phyloP scores from a whole-genome alignment of 2,329 filamentous ascomycete species.

The Drechslera avenae region DNA sequence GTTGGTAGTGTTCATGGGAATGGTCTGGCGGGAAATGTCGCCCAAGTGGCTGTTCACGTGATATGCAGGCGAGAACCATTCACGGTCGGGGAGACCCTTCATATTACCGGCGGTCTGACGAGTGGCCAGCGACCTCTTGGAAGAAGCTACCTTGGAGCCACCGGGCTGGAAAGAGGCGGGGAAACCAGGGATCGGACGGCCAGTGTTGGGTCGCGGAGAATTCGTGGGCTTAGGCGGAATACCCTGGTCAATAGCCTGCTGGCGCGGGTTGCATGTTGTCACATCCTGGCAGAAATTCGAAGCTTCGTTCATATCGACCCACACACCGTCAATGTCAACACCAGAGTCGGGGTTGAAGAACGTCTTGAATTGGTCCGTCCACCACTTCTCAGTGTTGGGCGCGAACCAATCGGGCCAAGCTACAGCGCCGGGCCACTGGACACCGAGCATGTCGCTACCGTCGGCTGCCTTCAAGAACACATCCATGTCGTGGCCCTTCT shows the following conservation, averaged over 20 bases:
- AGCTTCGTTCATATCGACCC: conserved; percentile 55
- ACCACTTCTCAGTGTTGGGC: conserved; percentile 67
- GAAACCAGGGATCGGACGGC: conserved; percentile 71
- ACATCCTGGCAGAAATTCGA: conserved; percentile 44
- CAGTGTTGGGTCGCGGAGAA: conserved; percentile 63
- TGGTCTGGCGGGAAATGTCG: conserved; percentile 53
- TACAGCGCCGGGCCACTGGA: conserved; percentile 78
- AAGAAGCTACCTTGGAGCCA: conserved; percentile 1
- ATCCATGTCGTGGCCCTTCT: conserved; percentile 64
- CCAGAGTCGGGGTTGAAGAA: conserved; percentile 70
- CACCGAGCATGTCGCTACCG: conserved; percentile 62
- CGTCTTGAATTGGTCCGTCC: conserved; percentile 68
- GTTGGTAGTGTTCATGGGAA: conserved; percentile 71
- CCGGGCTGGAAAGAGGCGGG: conserved; percentile 68
- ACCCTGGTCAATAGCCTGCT: conserved; percentile 46
- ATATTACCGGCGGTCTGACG: conserved; percentile 38
- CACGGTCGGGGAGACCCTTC: conserved; percentile 65
- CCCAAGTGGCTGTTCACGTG: conserved; percentile 66
- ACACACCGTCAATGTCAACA: conserved; percentile 76
- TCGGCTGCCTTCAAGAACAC: conserved; percentile 61
- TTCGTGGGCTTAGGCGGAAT: conserved; percentile 62
- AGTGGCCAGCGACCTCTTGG: neutral
- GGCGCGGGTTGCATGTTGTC: conserved; percentile 54
- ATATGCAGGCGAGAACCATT: conserved; percentile 69
- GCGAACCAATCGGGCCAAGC: conserved; percentile 81